Conservation (phyloP, 164 flowering plant genomes). For the Sedum album region DNA sequence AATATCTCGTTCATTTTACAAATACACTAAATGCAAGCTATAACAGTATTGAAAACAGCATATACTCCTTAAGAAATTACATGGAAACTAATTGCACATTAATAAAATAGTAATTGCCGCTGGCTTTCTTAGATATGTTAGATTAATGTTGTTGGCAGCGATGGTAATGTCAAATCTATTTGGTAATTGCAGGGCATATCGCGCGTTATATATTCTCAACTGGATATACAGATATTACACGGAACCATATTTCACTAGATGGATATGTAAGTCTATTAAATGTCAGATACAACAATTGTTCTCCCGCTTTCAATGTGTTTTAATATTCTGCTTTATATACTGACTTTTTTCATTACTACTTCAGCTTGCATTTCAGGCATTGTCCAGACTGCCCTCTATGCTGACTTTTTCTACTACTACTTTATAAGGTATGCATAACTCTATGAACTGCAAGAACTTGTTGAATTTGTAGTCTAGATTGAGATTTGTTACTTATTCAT, state of each 20-base stretch:
- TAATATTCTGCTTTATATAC: background rate
- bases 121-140: background rate
- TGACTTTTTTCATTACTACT: constrained; percentile 8
- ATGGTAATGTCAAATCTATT: background rate
- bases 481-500: constrained; percentile 1
- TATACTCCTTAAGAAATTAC: background rate
- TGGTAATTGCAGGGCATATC: constrained; percentile 61
- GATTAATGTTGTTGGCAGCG: background rate
- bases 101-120: background rate
- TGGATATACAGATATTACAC: constrained; percentile 85
- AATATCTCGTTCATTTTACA: background rate
- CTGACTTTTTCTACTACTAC: constrained; percentile 79
- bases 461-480: background rate
- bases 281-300: background rate
- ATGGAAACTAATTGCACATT: background rate
- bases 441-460: background rate
- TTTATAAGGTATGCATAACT: constrained; percentile 35
- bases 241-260: constrained; percentile 47
- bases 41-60: background rate
- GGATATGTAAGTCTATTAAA: constrained; percentile 53
- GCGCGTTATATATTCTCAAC: constrained; percentile 71
- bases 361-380: constrained; percentile 68
- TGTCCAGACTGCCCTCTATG: constrained; percentile 72
- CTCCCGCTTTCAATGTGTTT: background rate
- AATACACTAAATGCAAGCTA: background rate